These are phyloP conservation scores for Elongisporangium senticosum DNA, from an alignment of 352 stramenopile genomes.

Conservation along the genomic window DNA sequence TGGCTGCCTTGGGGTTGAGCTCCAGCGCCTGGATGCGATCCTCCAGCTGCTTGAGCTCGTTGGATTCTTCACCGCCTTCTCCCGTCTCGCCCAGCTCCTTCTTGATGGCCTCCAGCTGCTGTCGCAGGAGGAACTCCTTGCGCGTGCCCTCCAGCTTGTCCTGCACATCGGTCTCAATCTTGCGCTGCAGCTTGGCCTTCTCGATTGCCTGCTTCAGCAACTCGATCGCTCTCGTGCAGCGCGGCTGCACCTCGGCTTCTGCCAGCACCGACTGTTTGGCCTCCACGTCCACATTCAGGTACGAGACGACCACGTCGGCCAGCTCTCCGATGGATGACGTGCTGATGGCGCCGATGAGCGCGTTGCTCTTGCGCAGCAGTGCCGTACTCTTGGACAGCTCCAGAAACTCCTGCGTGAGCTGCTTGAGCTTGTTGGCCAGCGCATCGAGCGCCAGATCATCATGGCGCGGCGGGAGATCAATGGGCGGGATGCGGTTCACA, in stretches of 20 bases:
- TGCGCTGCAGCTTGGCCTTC: conserved; percentile 52
- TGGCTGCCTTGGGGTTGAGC: conserved; percentile 46
- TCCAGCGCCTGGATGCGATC: conserved; percentile 45
- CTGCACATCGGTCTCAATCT: conserved; percentile 67
- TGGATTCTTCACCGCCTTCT: conserved; percentile 31
- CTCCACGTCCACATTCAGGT: conserved; percentile 43
- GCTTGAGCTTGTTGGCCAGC: conserved; percentile 44
- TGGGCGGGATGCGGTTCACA: conserved; percentile 25
- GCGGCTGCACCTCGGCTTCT: conserved; percentile 27
- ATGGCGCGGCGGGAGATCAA: conserved; percentile 10
- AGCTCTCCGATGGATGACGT: conserved; percentile 55
- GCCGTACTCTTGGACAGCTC: conserved; percentile 59
- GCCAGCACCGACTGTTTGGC: conserved; percentile 64
- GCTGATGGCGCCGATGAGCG: conserved; percentile 56
- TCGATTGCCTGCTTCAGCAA: conserved; percentile 56
- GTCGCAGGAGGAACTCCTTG: conserved; percentile 94
- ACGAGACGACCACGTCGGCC: conserved; percentile 66
- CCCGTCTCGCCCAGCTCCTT: conserved; percentile 91
- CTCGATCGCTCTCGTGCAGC: conserved; percentile 41
- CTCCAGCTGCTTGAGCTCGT: conserved; percentile 56
- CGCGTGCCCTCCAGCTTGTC: conserved; percentile 63
- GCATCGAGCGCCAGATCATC: conserved; percentile 19
- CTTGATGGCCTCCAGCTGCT: conserved; percentile 99
- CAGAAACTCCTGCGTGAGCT: conserved; percentile 60
- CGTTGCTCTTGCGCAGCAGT: conserved; percentile 46